Evolutionary conservation across 176 grass and related monocot species (phyloP).

Genomic region (Oryza punctata): DNA sequence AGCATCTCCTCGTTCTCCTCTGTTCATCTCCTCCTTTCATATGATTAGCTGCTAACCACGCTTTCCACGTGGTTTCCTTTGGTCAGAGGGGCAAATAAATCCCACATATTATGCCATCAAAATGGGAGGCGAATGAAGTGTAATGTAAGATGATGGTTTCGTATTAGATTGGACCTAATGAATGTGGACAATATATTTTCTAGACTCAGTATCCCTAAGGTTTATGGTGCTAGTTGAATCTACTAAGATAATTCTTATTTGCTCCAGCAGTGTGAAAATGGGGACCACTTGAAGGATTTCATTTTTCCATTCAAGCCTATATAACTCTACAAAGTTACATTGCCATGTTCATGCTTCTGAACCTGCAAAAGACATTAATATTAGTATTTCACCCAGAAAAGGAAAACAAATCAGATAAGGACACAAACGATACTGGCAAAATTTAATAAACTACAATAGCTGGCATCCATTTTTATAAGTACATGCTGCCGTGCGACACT

Average conservation of each 20-base stretch:
- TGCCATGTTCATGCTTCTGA: constrained; percentile 7
- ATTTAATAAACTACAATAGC: neutral
- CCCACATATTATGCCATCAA: too few relatives aligned
- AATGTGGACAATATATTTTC: too few relatives aligned
- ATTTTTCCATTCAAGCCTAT: neutral
- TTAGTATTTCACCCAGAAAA: neutral
- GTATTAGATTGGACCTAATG: too few relatives aligned
- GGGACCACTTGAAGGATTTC: constrained; percentile 4
- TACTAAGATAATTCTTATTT: constrained; percentile 9
- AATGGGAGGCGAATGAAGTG: too few relatives aligned
- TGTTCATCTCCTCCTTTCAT: neutral
- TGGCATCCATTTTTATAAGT: neutral
- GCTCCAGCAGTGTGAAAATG: neutral
- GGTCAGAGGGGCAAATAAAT: too few relatives aligned
- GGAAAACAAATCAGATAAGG: neutral
- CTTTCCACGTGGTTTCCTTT: too few relatives aligned
- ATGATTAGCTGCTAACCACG: neutral
- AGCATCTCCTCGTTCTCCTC: constrained; percentile 28
- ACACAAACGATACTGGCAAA: neutral
- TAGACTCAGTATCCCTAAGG: neutral
- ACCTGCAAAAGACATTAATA: constrained; percentile 22
- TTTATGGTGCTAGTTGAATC: constrained; percentile 2
- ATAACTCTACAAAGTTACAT: neutral
- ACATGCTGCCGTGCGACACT: neutral
- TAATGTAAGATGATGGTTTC: too few relatives aligned